These are phyloP conservation scores for Akanthomyces muscarius DNA, from an alignment of 2,329 filamentous ascomycete genomes.

Conservation along the genomic window DNA sequence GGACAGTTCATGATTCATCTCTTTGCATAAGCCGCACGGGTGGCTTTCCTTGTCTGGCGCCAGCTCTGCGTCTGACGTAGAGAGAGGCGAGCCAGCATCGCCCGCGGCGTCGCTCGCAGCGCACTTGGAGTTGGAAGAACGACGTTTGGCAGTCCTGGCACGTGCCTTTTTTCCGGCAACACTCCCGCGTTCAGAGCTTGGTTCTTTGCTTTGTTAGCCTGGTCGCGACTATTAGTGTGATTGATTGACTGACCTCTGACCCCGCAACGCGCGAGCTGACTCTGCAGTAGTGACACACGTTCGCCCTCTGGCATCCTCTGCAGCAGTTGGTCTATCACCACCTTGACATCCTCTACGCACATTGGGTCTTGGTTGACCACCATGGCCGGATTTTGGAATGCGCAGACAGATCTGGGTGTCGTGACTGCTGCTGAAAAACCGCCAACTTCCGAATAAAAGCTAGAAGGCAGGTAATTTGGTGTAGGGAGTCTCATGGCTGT, in stretches of 20 bases:
- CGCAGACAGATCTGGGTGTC: not conserved
- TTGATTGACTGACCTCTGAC: not conserved
- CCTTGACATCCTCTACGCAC: not conserved
- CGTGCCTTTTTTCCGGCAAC: not conserved
- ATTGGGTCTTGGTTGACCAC: not conserved
- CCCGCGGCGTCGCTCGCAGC: not conserved
- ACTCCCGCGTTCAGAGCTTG: not conserved
- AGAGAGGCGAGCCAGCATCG: not conserved
- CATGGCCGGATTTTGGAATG: not conserved
- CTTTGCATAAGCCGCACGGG: constrained; percentile 37
- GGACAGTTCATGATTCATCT: constrained; percentile 39
- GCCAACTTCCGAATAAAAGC: not conserved
- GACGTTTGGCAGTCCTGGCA: not conserved
- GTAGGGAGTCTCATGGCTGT: constrained; percentile 7
- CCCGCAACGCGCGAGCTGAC: not conserved
- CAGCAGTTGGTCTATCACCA: not conserved
- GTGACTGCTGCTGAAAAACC: not conserved
- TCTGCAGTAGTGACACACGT: not conserved
- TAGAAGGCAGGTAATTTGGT: constrained; percentile 3
- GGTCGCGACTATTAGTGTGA: too few relatives aligned
- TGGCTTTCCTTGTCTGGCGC: constrained; percentile 1
- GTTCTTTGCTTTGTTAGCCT: not conserved
- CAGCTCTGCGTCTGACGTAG: not conserved
- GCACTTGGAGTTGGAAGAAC: not conserved
- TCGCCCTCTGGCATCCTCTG: not conserved